Percentiles rank a stretch among this genome's conserved stretches.
Conservation (phyloP, 805 yeast species). For the Cyberlindnera euphorbiiphila region DNA sequence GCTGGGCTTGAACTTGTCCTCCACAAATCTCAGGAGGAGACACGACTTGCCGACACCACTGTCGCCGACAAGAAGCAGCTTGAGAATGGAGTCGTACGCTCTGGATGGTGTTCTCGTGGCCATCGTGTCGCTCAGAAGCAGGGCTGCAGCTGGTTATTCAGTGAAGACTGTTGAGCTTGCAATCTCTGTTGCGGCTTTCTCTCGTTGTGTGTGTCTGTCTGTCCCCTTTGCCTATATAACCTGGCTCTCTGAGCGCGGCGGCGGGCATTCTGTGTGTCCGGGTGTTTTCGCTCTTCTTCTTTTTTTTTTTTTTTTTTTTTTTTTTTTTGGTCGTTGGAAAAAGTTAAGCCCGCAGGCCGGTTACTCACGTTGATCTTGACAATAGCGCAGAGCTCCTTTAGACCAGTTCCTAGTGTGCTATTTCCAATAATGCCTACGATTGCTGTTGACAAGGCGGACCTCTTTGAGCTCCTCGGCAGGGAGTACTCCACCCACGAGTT, state of each 20-base stretch:
- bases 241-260: no score
- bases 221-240: neutral
- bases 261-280: no score
- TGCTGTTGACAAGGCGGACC: conserved; percentile 90
- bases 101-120: conserved; percentile 63
- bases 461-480: conserved; percentile 73
- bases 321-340: neutral
- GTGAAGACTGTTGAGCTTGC: no score
- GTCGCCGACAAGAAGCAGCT: conserved; percentile 89
- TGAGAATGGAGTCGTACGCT: conserved; percentile 86
- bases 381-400: neutral
- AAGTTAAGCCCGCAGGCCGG: neutral
- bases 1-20: conserved; percentile 93
- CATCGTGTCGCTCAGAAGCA: conserved; percentile 18
- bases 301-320: no score
- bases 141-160: neutral
- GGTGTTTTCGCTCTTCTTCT: no score
- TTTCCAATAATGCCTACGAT: conserved; percentile 85
- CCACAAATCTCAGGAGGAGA: conserved; percentile 86
- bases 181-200: no score
- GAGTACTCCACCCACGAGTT: conserved; percentile 81
- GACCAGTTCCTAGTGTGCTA: neutral
- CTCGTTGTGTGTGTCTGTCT: no score
- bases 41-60: conserved; percentile 91
- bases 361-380: neutral